Evolutionary conservation across 2,329 filamentous ascomycete genomes (phyloP).

Genomic region (Decorospora gaudefroyi): DNA sequence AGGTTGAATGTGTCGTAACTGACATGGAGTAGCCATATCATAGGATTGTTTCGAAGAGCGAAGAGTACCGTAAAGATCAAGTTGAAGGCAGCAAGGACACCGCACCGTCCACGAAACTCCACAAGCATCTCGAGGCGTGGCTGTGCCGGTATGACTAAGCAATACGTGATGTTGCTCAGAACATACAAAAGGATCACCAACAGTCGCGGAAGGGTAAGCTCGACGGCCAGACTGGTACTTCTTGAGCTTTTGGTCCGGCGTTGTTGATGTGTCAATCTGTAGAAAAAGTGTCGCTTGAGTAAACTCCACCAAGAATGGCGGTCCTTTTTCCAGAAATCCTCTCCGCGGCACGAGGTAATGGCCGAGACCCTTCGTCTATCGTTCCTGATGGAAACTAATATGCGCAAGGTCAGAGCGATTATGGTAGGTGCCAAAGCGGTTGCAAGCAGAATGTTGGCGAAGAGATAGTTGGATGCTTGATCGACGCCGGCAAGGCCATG

Average conservation of each 20-base stretch:
- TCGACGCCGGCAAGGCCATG: slow-evolving; percentile 53
- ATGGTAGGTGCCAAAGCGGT: slow-evolving; percentile 14
- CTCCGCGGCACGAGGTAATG: slow-evolving; percentile 10
- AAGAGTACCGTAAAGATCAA: slow-evolving; percentile 73
- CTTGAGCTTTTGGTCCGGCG: slow-evolving; percentile 49
- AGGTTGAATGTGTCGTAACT: slow-evolving; percentile 80
- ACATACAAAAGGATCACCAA: slow-evolving; percentile 50
- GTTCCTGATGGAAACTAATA: slow-evolving; percentile 7
- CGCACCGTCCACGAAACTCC: slow-evolving; percentile 64
- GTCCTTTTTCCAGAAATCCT: slow-evolving; percentile 21
- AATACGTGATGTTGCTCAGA: slow-evolving; percentile 48
- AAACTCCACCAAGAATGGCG: slow-evolving; percentile 21
- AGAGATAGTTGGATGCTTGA: slow-evolving; percentile 51
- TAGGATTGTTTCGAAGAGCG: slow-evolving; percentile 73
- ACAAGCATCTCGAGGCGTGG: slow-evolving; percentile 71
- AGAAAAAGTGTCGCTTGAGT: slow-evolving; percentile 49
- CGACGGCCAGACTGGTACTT: slow-evolving; percentile 49
- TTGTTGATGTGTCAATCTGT: slow-evolving; percentile 44
- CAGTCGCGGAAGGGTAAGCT: slow-evolving; percentile 49
- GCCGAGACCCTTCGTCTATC: slow-evolving; percentile 16
- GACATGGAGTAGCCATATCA: slow-evolving; percentile 69
- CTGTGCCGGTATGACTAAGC: slow-evolving; percentile 60
- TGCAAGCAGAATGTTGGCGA: slow-evolving; percentile 18
- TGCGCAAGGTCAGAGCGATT: slow-evolving; percentile 12
- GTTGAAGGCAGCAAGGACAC: slow-evolving; percentile 72